phyloP scores from a whole-genome alignment of 176 grass and related monocot genomes.

The Sorghum bicolor region DNA sequence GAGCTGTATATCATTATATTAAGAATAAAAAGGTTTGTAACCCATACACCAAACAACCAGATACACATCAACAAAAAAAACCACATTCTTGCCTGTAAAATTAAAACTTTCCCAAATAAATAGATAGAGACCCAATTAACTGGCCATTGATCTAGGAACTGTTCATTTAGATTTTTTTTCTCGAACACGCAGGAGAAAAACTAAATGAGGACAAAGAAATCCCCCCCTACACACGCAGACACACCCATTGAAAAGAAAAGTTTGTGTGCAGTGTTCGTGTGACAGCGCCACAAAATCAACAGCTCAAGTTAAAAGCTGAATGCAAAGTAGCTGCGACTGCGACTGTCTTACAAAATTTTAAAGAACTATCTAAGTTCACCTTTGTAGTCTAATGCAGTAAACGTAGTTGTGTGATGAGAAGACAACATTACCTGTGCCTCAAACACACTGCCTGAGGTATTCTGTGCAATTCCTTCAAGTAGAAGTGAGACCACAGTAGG shows the following conservation, averaged over 20 bases:
- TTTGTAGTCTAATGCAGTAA: conserved; percentile 19
- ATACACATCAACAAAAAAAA: too few species aligned
- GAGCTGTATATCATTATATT: too few species aligned
- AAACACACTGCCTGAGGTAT: conserved; percentile 81
- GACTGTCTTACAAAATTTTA: background rate
- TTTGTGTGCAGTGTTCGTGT: background rate
- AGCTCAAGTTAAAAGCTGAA: background rate
- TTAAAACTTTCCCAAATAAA: background rate
- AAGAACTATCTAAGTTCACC: background rate
- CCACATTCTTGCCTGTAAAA: too few species aligned
- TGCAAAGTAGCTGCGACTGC: background rate
- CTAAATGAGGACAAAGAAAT: background rate
- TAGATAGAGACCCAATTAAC: background rate
- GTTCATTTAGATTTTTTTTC: background rate
- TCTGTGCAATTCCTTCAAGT: conserved; percentile 93
- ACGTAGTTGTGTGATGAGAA: background rate
- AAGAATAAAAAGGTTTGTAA: too few species aligned
- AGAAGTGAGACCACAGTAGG: conserved; percentile 46
- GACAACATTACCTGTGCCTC: conserved; percentile 63
- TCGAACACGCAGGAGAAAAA: background rate
- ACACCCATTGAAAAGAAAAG: background rate
- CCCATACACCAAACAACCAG: too few species aligned
- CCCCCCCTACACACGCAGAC: background rate
- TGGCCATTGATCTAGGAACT: background rate
- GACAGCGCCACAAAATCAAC: background rate